Conservation (phyloP, 1,284 basidiomycete genomes). For the Grifola frondosa region DNA sequence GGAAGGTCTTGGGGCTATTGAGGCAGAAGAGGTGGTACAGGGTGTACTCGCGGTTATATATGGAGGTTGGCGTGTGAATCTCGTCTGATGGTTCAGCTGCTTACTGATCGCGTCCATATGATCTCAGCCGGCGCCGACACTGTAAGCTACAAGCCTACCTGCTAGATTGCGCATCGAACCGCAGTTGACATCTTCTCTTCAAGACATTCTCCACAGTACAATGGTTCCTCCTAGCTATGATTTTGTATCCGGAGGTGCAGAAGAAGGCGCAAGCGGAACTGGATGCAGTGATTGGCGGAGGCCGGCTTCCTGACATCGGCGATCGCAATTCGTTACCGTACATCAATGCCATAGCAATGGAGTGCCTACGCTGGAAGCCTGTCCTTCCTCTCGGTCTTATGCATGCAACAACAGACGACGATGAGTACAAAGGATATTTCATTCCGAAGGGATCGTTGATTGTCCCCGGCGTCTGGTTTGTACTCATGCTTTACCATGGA, state of each 20-base stretch:
- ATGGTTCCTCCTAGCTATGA: constrained; percentile 18
- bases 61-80: neutral
- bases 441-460: constrained; percentile 19
- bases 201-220: neutral
- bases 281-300: constrained; percentile 19
- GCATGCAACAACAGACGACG: constrained; percentile 14
- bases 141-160: neutral
- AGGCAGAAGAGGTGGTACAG: neutral
- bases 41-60: neutral
- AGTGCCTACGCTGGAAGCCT: constrained; percentile 16
- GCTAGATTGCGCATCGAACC: neutral
- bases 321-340: constrained; percentile 14
- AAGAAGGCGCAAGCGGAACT: constrained; percentile 27
- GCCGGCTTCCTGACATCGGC: constrained; percentile 14
- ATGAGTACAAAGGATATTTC: constrained; percentile 14
- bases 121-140: neutral
- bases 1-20: too few species aligned
- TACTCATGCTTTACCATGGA: too few species aligned
- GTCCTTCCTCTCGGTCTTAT: constrained; percentile 11
- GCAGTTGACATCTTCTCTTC: neutral
- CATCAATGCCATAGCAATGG: constrained; percentile 14
- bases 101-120: neutral
- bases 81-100: neutral
- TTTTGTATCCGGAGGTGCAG: constrained; percentile 21
- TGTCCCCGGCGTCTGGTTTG: constrained; percentile 16